A percentile compares a stretch with the other conserved stretches of the same genome.
Evolutionary conservation across 169 alveolate genomes (phyloP).

Genomic region (Eimeria maxima): DNA sequence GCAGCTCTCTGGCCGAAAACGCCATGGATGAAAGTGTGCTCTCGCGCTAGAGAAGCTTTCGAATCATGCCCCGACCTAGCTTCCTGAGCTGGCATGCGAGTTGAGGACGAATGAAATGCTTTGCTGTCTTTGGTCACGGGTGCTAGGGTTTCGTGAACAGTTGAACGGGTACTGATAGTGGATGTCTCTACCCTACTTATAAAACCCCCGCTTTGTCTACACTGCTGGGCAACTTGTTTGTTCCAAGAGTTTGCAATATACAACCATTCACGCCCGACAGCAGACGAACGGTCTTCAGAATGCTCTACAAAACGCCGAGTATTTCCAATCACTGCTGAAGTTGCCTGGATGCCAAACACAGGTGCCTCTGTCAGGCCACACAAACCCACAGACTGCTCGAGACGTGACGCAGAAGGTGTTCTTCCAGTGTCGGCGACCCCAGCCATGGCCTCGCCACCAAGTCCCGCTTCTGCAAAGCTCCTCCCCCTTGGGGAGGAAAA

Average conservation of each 20-base stretch:
- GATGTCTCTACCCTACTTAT: background rate
- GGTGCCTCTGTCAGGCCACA: slow-evolving; percentile 13
- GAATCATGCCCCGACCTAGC: background rate
- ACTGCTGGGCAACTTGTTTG: background rate
- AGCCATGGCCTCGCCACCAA: background rate
- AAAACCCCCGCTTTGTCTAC: background rate
- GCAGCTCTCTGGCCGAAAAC: background rate
- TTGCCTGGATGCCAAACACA: background rate
- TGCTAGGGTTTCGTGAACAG: background rate
- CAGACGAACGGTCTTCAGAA: background rate
- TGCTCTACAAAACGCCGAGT: background rate
- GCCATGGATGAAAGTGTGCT: background rate
- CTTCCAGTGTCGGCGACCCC: background rate
- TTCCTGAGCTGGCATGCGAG: background rate
- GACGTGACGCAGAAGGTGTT: background rate
- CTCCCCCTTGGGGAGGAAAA: background rate
- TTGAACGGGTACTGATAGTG: slow-evolving; percentile 32
- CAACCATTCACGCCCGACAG: slow-evolving; percentile 7
- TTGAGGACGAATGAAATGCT: background rate
- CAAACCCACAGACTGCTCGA: slow-evolving; percentile 5
- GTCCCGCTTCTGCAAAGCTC: background rate
- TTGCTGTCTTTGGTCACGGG: background rate
- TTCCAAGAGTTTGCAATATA: background rate
- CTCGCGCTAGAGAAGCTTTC: background rate
- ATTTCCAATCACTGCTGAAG: background rate